Evolutionary conservation across 441 rosid species (phyloP), one percentile per base, ranked within the genome.

Genomic region (Aleurites moluccanus): DNA sequence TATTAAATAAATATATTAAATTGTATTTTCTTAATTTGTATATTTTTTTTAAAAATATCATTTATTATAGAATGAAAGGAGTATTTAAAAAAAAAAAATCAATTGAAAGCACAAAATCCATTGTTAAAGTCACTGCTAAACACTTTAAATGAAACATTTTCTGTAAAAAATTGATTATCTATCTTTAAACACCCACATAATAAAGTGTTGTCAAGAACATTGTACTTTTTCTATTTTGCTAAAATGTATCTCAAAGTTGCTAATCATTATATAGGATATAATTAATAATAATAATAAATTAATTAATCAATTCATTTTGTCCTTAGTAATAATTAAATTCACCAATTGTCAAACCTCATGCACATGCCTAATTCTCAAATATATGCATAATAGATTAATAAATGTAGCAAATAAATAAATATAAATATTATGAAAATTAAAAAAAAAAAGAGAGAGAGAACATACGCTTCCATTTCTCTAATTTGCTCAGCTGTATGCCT

Each of bases 401-500:
- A 5, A 56, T 56, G 59, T n/a, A 6, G 57, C 9, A 53, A 10
- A 56, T 3, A 23, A 23, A 56, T 59, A 11, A 3, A 57, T 57
- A 57, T 23, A 21, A n/a, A 7, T 56, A 3, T 21, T 57, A 6
- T 20, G 4, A 61, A 4, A 42, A 10, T 18, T 6, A 38, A 40
- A 21, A 38, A 52, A 73, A 28, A 47, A 10, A 45, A 44, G 3
- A 2, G 10, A 42, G 55, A 63, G 35, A 53, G 23, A 16, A 82
- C 91, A 15, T 84, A 95, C 99, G 94, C 85, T 88, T 93, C 99
- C 99, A 96, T 96, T 82, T 93, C 98, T 80, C 90, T 80, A 73
- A 96, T 96, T 83, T 96, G 99, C 33, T 92, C 97, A 15, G 94
- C 85, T 3, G 98, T 96, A 77, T 96, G 99, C 59, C 99, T 90